A percentile compares a stretch with the other conserved stretches of the same genome.
These are phyloP conservation scores for Trapa incisa DNA, from an alignment of 345 rosid genomes.

Conservation along the genomic window DNA sequence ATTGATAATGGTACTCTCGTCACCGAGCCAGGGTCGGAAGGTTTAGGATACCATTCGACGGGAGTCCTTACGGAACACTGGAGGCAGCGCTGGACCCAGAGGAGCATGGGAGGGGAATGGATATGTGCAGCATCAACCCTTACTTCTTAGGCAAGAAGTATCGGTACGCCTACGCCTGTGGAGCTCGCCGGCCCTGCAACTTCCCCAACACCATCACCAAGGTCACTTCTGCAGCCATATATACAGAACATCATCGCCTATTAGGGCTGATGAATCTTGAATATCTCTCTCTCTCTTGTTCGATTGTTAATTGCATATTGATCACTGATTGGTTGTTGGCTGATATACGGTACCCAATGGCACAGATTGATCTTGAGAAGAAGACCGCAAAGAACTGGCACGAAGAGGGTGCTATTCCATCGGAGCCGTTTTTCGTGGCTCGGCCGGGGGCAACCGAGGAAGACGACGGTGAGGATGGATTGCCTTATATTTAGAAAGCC, in stretches of 20 bases:
- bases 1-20: too few species aligned
- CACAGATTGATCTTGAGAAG: conserved; percentile 56
- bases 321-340: neutral
- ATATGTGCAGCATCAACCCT: conserved; percentile 93
- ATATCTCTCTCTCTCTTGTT: neutral
- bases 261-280: too few species aligned
- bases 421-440: conserved; percentile 85
- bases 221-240: conserved; percentile 20
- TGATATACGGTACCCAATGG: neutral
- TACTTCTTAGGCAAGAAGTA: conserved; percentile 51
- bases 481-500: too few species aligned
- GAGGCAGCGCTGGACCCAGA: conserved; percentile 78
- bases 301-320: neutral
- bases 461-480: conserved; percentile 62
- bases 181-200: conserved; percentile 86
- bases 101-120: conserved; percentile 94
- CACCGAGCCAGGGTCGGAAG: conserved; percentile 63
- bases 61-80: conserved; percentile 56
- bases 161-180: conserved; percentile 85
- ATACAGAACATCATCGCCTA: too few species aligned
- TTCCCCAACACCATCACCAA: conserved; percentile 94
- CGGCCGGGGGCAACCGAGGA: conserved; percentile 73
- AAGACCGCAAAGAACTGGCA: conserved; percentile 79
- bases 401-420: conserved; percentile 69
- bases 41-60: conserved; percentile 74